Conservation (phyloP, 2,329 filamentous ascomycete genomes). For the Cladophialophora exuberans region DNA sequence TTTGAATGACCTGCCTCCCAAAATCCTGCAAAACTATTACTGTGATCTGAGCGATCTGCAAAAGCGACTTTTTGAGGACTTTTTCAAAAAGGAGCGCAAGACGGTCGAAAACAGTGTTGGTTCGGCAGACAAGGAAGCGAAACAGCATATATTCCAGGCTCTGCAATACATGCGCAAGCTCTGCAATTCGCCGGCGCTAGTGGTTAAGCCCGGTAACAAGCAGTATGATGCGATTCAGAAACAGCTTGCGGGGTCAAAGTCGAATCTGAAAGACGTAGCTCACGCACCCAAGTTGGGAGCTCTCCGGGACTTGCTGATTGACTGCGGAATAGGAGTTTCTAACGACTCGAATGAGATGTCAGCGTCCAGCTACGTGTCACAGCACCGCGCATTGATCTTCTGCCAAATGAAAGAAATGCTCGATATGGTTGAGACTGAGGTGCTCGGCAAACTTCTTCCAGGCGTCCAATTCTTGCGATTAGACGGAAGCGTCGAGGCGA, state of each 20-base stretch:
- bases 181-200: slow-evolving; percentile 94
- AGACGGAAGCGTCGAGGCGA: slow-evolving; percentile 89
- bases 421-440: slow-evolving; percentile 95
- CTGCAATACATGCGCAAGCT: slow-evolving; percentile 99
- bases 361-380: slow-evolving; percentile 78
- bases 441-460: slow-evolving; percentile 87
- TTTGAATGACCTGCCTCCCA: slow-evolving; percentile 90
- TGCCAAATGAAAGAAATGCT: slow-evolving; percentile 99
- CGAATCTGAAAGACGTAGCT: slow-evolving; percentile 77
- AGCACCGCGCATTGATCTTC: slow-evolving; percentile 93
- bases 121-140: slow-evolving; percentile 85
- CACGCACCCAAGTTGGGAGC: slow-evolving; percentile 94
- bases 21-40: slow-evolving; percentile 99
- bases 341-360: slow-evolving; percentile 45
- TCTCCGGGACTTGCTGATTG: slow-evolving; percentile 89
- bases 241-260: slow-evolving; percentile 76
- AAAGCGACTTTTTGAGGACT: slow-evolving; percentile 93
- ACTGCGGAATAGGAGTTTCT: slow-evolving; percentile 89
- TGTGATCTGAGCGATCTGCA: slow-evolving; percentile 96
- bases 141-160: slow-evolving; percentile 98
- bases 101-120: slow-evolving; percentile 82
- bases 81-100: slow-evolving; percentile 89
- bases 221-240: slow-evolving; percentile 87
- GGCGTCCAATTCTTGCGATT: slow-evolving; percentile 92
- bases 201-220: slow-evolving; percentile 91